Evolutionary conservation across 257 asterid genomes (phyloP).

Genomic region (Echites panduratus): DNA sequence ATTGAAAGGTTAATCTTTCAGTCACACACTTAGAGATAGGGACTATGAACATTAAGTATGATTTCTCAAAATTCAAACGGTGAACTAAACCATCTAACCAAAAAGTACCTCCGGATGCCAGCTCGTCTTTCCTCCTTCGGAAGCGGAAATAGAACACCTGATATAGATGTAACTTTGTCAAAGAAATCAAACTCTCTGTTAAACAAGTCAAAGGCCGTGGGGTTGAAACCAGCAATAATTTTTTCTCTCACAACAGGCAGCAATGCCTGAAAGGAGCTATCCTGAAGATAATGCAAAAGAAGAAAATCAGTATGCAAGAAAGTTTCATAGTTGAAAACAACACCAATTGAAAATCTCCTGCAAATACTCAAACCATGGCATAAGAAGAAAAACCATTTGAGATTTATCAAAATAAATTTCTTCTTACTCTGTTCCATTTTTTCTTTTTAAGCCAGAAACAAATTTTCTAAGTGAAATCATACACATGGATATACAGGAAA

Average conservation of each 20-base stretch:
- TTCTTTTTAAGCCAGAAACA: not conserved
- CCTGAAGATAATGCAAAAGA: conserved; percentile 42
- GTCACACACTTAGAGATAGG: not conserved
- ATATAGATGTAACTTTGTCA: conserved; percentile 96
- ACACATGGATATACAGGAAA: not conserved
- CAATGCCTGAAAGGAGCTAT: conserved; percentile 58
- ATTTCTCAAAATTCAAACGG: not conserved
- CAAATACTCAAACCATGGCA: not conserved
- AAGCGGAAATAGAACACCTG: conserved; percentile 86
- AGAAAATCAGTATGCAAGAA: conserved; percentile 11
- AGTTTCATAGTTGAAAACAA: not conserved
- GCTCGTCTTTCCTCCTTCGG: conserved; percentile 98
- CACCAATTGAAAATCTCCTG: not conserved
- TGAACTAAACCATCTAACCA: not conserved
- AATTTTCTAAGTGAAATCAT: not conserved
- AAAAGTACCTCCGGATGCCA: conserved; percentile 75
- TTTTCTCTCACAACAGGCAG: conserved; percentile 81
- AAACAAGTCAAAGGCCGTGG: conserved; percentile 68
- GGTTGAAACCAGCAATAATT: conserved; percentile 74
- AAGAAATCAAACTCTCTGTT: conserved; percentile 93
- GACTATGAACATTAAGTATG: not conserved
- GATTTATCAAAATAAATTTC: not conserved
- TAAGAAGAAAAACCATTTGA: not conserved
- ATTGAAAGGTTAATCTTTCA: conserved; percentile 3
- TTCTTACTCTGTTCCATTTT: not conserved